Percentiles rank a stretch among this genome's conserved stretches.
Conservation (phyloP, 176 grass and related monocot genomes). For the Oryza meyeriana region DNA sequence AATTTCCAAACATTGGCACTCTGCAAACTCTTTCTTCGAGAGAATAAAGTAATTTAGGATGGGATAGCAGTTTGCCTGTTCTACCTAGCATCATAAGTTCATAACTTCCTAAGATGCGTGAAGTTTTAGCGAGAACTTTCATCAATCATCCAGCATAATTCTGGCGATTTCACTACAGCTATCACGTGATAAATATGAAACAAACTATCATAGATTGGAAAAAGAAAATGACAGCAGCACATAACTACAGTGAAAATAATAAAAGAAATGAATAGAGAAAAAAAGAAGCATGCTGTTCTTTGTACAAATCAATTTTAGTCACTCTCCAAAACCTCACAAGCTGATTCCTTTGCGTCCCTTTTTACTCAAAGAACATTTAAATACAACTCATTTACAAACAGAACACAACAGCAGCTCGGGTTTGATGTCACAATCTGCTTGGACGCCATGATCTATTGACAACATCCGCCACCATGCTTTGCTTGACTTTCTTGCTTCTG, state of each 20-base stretch:
- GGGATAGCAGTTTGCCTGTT: too few relatives aligned
- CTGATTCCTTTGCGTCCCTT: conserved; percentile 20
- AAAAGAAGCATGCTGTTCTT: conserved; percentile 14
- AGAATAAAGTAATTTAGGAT: neutral
- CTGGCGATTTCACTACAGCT: neutral
- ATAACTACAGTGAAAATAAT: neutral
- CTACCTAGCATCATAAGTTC: too few relatives aligned
- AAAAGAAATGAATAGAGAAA: neutral
- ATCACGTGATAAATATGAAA: neutral
- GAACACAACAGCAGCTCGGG: conserved; percentile 9
- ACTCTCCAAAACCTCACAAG: conserved; percentile 28
- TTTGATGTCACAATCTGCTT: neutral
- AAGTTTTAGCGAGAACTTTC: neutral
- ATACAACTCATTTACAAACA: conserved; percentile 61
- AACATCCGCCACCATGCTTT: conserved; percentile 58
- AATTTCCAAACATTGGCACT: neutral
- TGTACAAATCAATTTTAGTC: conserved; percentile 55
- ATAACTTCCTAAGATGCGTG: too few relatives aligned
- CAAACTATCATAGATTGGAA: neutral
- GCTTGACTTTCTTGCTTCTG: conserved; percentile 76
- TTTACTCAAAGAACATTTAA: conserved; percentile 43
- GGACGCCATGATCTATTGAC: conserved; percentile 38
- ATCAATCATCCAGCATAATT: neutral
- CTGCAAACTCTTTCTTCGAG: neutral
- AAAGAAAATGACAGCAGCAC: neutral